Evolutionary conservation across 2,329 filamentous ascomycete genomes (phyloP).

Genomic region (Talaromyces islandicus): DNA sequence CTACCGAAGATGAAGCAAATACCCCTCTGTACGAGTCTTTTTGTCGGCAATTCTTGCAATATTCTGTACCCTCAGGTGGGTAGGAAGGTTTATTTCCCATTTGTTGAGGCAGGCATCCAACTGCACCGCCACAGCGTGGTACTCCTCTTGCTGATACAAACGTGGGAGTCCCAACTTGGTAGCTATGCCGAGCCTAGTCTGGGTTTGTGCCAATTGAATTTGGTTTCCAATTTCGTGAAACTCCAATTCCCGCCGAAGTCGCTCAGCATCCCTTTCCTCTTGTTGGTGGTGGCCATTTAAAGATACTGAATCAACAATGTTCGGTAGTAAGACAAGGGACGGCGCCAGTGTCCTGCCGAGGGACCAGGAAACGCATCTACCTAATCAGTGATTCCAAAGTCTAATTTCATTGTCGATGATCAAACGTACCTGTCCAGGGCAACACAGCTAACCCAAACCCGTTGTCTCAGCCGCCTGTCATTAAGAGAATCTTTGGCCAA

Average conservation of each 20-base stretch:
- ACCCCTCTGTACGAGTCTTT: constrained; percentile 8
- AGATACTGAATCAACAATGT: not conserved
- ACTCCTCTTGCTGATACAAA: constrained; percentile 15
- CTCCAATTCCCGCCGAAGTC: constrained; percentile 3
- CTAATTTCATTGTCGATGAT: not conserved
- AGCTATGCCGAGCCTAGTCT: constrained; percentile 12
- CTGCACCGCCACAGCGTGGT: constrained; percentile 12
- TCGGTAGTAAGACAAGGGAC: constrained; percentile 8
- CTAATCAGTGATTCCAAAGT: not conserved
- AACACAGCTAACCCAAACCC: constrained; percentile 16
- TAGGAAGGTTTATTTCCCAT: constrained; percentile 14
- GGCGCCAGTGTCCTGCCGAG: constrained; percentile 13
- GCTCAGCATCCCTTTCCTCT: not conserved
- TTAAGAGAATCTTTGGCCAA: not conserved
- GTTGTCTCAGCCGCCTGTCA: constrained; percentile 7
- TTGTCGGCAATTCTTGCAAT: constrained; percentile 8
- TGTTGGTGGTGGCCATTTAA: not conserved
- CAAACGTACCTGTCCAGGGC: constrained; percentile 13
- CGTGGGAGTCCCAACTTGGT: constrained; percentile 8
- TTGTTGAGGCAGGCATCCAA: constrained; percentile 14
- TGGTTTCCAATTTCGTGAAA: constrained; percentile 17
- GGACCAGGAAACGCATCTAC: constrained; percentile 18
- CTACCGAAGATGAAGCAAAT: constrained; percentile 15
- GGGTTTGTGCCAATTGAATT: constrained; percentile 16
- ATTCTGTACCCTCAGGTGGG: constrained; percentile 8